phyloP scores from a whole-genome alignment of 768 basidiomycete species.

The Hericium erinaceus region DNA sequence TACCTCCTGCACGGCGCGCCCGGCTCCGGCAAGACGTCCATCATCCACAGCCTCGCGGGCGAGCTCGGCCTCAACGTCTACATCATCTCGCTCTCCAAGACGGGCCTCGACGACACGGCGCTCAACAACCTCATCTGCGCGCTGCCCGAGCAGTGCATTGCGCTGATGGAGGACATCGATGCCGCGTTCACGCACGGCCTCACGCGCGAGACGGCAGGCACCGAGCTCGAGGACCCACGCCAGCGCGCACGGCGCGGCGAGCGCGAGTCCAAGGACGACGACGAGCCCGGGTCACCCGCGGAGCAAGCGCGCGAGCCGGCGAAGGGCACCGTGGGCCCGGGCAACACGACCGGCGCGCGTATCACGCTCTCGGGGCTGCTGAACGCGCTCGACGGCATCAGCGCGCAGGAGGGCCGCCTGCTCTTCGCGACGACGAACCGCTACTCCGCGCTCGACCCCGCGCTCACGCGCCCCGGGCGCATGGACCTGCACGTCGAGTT shows the following conservation, averaged over 20 bases:
- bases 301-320: neutral
- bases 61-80: conserved; percentile 69
- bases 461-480: conserved; percentile 67
- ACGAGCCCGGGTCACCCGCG: conserved; percentile 6
- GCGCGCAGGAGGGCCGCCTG: conserved; percentile 75
- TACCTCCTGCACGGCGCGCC: conserved; percentile 73
- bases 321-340: neutral
- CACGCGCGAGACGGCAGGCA: conserved; percentile 22
- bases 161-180: conserved; percentile 81
- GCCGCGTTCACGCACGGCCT: conserved; percentile 52
- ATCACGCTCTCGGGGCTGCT: conserved; percentile 67
- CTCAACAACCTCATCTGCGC: conserved; percentile 49
- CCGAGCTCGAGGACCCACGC: conserved; percentile 12
- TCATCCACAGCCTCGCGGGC: conserved; percentile 72
- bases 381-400: conserved; percentile 73
- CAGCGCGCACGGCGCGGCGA: conserved; percentile 14
- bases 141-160: conserved; percentile 64
- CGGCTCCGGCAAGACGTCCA: conserved; percentile 71
- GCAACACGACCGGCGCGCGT: conserved; percentile 16
- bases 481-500: conserved; percentile 78
- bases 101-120: conserved; percentile 51
- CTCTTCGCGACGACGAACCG: conserved; percentile 76
- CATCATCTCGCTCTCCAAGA: conserved; percentile 56
- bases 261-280: conserved; percentile 4
- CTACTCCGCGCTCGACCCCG: conserved; percentile 59